Conservation (phyloP, 1,284 basidiomycete genomes). For the Trichosporon asahii region DNA sequence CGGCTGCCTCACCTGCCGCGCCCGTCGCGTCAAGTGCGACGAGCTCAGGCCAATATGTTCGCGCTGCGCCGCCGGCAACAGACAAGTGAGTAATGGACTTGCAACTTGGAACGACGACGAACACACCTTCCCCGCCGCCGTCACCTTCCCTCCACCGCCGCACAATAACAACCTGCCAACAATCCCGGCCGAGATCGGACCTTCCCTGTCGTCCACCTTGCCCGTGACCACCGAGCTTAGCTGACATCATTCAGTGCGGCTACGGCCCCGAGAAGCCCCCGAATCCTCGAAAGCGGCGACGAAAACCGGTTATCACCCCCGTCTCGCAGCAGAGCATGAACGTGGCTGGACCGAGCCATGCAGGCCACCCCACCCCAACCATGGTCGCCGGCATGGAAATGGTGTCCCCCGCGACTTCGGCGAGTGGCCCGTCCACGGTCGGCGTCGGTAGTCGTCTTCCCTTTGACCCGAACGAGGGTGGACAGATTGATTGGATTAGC, state of each 20-base stretch:
- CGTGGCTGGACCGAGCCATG: background rate
- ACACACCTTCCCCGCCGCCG: background rate
- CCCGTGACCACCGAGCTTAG: background rate
- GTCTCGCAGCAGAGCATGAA: background rate
- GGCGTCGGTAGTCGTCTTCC: background rate
- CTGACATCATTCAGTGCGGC: slow-evolving; percentile 18
- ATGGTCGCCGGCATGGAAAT: background rate
- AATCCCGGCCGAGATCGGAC: background rate
- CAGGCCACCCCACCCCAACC: background rate
- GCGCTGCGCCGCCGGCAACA: slow-evolving; percentile 25
- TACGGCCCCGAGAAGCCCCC: slow-evolving; percentile 24
- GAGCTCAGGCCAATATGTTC: slow-evolving; percentile 36
- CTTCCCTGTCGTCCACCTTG: background rate
- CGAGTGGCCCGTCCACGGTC: slow-evolving; percentile 1
- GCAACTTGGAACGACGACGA: background rate
- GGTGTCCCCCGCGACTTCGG: slow-evolving; percentile 1
- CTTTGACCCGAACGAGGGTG: background rate
- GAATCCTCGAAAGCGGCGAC: slow-evolving; percentile 21
- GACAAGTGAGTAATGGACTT: slow-evolving; percentile 30
- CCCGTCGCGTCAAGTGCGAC: slow-evolving; percentile 44
- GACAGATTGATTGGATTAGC: slow-evolving; percentile 24
- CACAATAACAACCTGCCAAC: background rate
- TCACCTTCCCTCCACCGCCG: background rate
- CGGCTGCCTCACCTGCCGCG: slow-evolving; percentile 44
- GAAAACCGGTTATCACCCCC: background rate